Base-by-base conservation (phyloP, 2,329 filamentous ascomycete genomes). In the Alternaria ventricosa region DNA sequence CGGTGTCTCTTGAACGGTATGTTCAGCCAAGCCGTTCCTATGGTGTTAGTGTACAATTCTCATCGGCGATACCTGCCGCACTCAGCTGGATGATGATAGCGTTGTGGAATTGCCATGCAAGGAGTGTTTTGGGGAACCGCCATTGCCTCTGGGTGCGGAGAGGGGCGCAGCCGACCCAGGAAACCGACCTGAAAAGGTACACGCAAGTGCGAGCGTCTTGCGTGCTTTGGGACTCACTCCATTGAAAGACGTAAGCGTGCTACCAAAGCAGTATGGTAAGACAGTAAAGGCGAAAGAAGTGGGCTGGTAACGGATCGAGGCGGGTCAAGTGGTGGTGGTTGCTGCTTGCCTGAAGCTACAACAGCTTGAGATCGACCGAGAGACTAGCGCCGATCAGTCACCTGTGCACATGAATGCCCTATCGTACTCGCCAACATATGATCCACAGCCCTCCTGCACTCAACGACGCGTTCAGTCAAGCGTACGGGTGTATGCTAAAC, bases 361-460 rank as follows among this genome's bases (percentile, higher is more conserved):
- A 51, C 49, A 53, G 25, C 43, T 33, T 47, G 27, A 13, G 50
- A 55, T 60, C 50, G 45, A 54, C 50, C 49, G 50, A 18, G 41
- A 43, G 23, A 47, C 53, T 67, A 67, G 64, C 58, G 62, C 41
- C 56, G 27, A 49, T 57, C 53, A 45, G 54, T 51, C 56, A 43
- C 58, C 49, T 60, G 36, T 23, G 23, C 58, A 58, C 47, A 47
- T 43, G 55, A 41, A 41, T 51, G 46, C 36, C 47, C 28, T 46
- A 58, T 53, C 57, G 50, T 33, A 53, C 55, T 53, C 47, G 44
- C 43, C 49, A 41, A 57, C 55, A 45, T 11, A 36, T 47, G 36
- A 53, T 41, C 20, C 60, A 64, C 57, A 28, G 22, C 50, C 43
- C 51, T 41, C 51, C 27, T 46, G 54, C 57, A 49, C 46, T 55